A percentile compares a stretch with the other conserved stretches of the same genome.
Evolutionary conservation across 495 filamentous ascomycete genomes (phyloP).

Genomic region (Rhypophila decipiens): DNA sequence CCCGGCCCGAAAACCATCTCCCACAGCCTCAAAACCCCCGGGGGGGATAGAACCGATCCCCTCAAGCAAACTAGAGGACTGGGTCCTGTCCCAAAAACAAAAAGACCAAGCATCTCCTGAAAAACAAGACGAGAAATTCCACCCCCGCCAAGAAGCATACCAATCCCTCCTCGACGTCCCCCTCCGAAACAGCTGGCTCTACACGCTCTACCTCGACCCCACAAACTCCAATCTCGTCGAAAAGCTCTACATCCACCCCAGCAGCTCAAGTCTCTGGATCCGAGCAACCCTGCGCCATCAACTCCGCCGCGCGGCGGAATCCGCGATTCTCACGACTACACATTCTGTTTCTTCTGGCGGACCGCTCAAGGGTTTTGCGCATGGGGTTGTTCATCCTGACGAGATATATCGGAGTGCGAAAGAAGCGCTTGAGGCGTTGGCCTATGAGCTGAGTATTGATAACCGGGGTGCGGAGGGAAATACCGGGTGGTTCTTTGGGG

Average conservation of each 20-base stretch:
- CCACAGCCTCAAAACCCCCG: constrained; percentile 10
- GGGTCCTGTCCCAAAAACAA: constrained; percentile 36
- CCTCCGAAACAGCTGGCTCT: constrained; percentile 84
- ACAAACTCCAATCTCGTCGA: constrained; percentile 57
- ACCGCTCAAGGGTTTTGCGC: constrained; percentile 22
- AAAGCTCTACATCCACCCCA: constrained; percentile 60
- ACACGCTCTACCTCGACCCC: constrained; percentile 68
- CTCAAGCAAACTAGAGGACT: constrained; percentile 58
- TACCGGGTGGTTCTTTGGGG: constrained; percentile 33
- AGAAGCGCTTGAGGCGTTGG: constrained; percentile 70
- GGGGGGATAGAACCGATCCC: constrained; percentile 31
- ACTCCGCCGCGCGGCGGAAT: constrained; percentile 62
- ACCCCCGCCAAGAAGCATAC: constrained; percentile 61
- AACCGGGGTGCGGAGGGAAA: constrained; percentile 50
- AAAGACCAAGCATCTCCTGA: constrained; percentile 2
- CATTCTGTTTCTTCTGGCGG: constrained; percentile 46
- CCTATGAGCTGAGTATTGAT: constrained; percentile 61
- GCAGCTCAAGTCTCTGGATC: constrained; percentile 57
- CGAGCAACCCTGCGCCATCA: constrained; percentile 55
- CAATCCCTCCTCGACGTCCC: constrained; percentile 69
- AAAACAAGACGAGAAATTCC: too few species aligned
- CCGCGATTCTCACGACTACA: constrained; percentile 59
- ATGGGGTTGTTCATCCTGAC: constrained; percentile 45
- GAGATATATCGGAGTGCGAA: constrained; percentile 61
- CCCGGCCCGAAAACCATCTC: constrained; percentile 31